Evolutionary conservation across 78 protist species (phyloP), one percentile per base, ranked within the genome.

Genomic region (Dictyostelium capitatum): DNA sequence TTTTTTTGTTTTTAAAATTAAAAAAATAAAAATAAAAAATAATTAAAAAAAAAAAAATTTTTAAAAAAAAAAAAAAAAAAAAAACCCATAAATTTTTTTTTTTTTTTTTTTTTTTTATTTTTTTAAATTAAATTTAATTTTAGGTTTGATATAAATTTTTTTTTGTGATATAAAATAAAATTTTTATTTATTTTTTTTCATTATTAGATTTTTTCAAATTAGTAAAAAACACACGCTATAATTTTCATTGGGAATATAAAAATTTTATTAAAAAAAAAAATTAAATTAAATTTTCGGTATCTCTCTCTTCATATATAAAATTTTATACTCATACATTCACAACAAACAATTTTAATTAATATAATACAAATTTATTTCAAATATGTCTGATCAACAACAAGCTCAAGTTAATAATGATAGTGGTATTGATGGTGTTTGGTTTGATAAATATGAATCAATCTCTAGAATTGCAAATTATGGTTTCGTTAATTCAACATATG

Each of bases 391-490:
- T 10, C 75, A 67, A 32, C 6, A 5, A 25, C 75, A 67, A 67
- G 50, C 75, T 14, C 48, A 62, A 62, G 69, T n/a, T 2, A 37
- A 37, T 2, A 37, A 37, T 2, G 43, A 37, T 37, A 2, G 28
- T 23, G 70, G 70, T 25, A 17, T 67, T 15, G 75, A 67, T 43
- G 73, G 41, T 19, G 85, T 80, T 43, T 48, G 62, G 62, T n/a
- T 74, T n/a, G 82, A 74, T 23, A 84, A 74, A 47, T 84, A 84
- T 50, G 15, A 23, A 20, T 57, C 83, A 17, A 43, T 84, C 20
- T 74, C 81, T 23, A 46, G 82, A 30, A 56, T 84, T 69, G 41
- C 43, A 57, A 79, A 84, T 23, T 84, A 84, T 69, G 17, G 46
- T 19, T 28, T 74, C 6, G 82, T 84, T 14, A 12, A 48, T 17